Percentiles rank a stretch among this genome's conserved stretches.
Evolutionary conservation across 441 rosid genomes (phyloP).

Genomic region (Eutrema salsugineum): DNA sequence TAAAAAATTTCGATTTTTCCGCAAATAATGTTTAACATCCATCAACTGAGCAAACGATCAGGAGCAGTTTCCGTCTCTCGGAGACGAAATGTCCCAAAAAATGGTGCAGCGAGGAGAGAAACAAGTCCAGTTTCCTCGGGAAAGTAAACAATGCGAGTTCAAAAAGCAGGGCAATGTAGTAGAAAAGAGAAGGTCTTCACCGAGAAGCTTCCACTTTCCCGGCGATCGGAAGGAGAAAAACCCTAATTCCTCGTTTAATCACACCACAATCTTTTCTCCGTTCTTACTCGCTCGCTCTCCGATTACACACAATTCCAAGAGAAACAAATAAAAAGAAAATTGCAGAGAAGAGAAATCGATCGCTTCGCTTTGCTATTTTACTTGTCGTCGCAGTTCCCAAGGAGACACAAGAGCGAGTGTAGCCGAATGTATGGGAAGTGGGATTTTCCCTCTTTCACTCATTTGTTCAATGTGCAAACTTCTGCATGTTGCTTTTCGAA

Average conservation of each 20-base stretch:
- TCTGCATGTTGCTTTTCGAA: not conserved
- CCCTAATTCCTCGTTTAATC: not conserved
- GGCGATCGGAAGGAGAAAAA: not conserved
- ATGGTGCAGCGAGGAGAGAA: not conserved
- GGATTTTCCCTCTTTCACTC: not conserved
- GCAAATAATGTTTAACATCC: not conserved
- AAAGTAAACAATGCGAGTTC: not conserved
- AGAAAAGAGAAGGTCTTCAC: not conserved
- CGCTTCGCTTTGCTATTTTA: not conserved
- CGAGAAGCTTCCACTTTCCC: not conserved
- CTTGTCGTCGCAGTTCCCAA: not conserved
- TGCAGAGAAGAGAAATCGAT: not conserved
- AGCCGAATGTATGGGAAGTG: no score
- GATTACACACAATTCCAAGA: not conserved
- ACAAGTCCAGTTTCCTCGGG: not conserved
- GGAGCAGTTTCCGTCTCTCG: not conserved
- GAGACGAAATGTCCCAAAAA: not conserved
- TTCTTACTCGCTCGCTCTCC: not conserved
- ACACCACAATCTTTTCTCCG: not conserved
- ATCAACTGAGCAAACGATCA: not conserved
- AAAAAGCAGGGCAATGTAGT: not conserved
- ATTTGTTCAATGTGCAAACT: not conserved
- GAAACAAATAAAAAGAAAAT: no score
- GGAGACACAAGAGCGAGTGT: not conserved
- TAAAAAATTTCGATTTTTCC: not conserved